Percentiles rank a stretch among this genome's conserved stretches.
Evolutionary conservation across 768 basidiomycete genomes (phyloP).

Genomic region (Serendipita indica): DNA sequence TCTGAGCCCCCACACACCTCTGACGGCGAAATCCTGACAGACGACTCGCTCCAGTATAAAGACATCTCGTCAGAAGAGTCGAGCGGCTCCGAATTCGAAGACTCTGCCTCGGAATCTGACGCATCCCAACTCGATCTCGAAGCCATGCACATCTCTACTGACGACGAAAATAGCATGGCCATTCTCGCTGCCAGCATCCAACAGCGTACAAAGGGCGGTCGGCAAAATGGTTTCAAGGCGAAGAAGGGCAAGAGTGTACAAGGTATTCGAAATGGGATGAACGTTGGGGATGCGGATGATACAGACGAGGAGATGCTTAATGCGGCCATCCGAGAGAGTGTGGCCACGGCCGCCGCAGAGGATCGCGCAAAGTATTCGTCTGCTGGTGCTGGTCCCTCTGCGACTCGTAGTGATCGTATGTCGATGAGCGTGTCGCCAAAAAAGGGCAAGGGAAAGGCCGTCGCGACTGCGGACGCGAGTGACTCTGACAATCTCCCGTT

Average conservation of each 20-base stretch:
- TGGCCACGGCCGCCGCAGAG: neutral
- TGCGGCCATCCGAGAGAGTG: slow-evolving; percentile 9
- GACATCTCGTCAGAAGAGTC: neutral
- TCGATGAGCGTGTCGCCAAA: neutral
- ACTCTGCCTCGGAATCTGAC: neutral
- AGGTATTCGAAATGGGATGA: neutral
- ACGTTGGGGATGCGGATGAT: slow-evolving; percentile 14
- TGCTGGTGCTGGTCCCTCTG: neutral
- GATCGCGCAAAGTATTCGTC: neutral
- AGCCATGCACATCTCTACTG: slow-evolving; percentile 10
- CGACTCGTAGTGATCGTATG: slow-evolving; percentile 1
- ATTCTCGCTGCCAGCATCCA: neutral
- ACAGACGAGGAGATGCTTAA: slow-evolving; percentile 7
- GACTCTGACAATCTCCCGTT: neutral
- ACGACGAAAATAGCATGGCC: neutral
- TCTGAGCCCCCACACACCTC: slow-evolving; percentile 1
- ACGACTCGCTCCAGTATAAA: slow-evolving; percentile 4
- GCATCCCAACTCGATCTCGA: neutral
- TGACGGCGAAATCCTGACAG: slow-evolving; percentile 3
- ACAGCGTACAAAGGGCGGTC: slow-evolving; percentile 10
- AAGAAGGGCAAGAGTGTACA: neutral
- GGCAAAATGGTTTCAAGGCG: slow-evolving; percentile 10
- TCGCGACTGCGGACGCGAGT: neutral
- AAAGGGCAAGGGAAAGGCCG: neutral
- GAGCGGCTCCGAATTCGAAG: slow-evolving; percentile 5